A percentile compares a stretch with the other conserved stretches of the same genome.
Conservation (phyloP, 116 monocot genomes). For the Iris pallida region DNA sequence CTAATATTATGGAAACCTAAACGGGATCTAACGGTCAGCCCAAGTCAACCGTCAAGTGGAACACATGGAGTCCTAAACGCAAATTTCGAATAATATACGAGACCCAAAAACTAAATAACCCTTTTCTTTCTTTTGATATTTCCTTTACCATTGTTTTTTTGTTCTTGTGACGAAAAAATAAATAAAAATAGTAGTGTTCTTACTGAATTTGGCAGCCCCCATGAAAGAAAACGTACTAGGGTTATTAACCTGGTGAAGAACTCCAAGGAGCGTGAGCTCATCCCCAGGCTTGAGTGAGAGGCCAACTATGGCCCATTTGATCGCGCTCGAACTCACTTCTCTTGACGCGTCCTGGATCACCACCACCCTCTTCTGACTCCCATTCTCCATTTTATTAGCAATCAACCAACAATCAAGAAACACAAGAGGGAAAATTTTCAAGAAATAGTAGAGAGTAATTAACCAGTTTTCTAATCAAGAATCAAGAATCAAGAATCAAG, state of each 20-base stretch:
- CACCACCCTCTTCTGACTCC: constrained; percentile 27
- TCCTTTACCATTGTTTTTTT: not conserved
- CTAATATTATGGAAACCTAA: too few relatives aligned
- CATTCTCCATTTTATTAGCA: too few relatives aligned
- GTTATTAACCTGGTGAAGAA: constrained; percentile 51
- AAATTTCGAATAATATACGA: too few relatives aligned
- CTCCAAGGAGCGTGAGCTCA: constrained; percentile 47
- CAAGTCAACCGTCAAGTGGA: too few relatives aligned
- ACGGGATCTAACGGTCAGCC: too few relatives aligned
- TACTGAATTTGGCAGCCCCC: constrained; percentile 24
- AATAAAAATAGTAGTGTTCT: constrained; percentile 15
- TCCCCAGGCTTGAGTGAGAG: constrained; percentile 48
- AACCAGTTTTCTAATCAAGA: too few relatives aligned
- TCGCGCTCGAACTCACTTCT: constrained; percentile 35
- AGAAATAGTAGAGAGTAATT: too few relatives aligned
- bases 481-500: too few relatives aligned
- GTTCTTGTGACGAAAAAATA: not conserved
- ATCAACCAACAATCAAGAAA: too few relatives aligned
- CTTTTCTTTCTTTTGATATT: not conserved
- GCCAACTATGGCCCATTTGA: constrained; percentile 43
- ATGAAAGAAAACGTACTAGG: constrained; percentile 45
- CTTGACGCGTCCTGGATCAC: constrained; percentile 55
- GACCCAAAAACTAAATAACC: too few relatives aligned
- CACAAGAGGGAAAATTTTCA: too few relatives aligned
- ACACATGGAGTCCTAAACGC: too few relatives aligned